These are phyloP conservation scores for Phycomyces nitens DNA, from an alignment of 192 early-diverging fungal genomes.

Conservation along the genomic window DNA sequence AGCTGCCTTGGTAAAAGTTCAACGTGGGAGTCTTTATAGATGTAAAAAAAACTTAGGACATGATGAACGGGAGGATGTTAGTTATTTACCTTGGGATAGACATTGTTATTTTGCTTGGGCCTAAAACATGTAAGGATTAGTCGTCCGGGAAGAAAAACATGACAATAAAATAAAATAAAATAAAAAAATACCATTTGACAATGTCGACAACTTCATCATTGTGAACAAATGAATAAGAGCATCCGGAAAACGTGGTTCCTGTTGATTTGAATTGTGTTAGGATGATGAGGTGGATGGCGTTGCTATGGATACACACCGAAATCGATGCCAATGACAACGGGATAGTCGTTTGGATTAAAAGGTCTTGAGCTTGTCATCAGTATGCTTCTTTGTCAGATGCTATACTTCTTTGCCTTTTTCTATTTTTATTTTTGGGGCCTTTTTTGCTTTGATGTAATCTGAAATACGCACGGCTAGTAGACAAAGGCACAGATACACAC, in stretches of 20 bases:
- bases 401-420: no score
- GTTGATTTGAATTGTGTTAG: not conserved
- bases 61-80: not conserved
- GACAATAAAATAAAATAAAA: not conserved
- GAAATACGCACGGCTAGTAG: no score
- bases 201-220: slow-evolving; percentile 53
- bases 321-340: slow-evolving; percentile 39
- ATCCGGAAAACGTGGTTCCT: slow-evolving; percentile 50
- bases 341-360: slow-evolving; percentile 30
- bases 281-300: not conserved
- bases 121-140: slow-evolving; percentile 1
- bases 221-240: slow-evolving; percentile 46
- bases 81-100: slow-evolving; percentile 36
- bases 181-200: slow-evolving; percentile 36
- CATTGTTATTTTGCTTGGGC: slow-evolving; percentile 48
- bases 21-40: slow-evolving; percentile 41
- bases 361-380: slow-evolving; percentile 18
- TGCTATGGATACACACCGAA: slow-evolving; percentile 24
- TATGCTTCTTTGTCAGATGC: not conserved
- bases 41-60: not conserved
- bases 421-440: no score
- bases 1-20: slow-evolving; percentile 46
- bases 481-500: no score
- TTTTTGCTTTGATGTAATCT: no score
- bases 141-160: not conserved